Evolutionary conservation across 75 land plant genomes (phyloP).

Genomic region (Sequoiadendron giganteum): DNA sequence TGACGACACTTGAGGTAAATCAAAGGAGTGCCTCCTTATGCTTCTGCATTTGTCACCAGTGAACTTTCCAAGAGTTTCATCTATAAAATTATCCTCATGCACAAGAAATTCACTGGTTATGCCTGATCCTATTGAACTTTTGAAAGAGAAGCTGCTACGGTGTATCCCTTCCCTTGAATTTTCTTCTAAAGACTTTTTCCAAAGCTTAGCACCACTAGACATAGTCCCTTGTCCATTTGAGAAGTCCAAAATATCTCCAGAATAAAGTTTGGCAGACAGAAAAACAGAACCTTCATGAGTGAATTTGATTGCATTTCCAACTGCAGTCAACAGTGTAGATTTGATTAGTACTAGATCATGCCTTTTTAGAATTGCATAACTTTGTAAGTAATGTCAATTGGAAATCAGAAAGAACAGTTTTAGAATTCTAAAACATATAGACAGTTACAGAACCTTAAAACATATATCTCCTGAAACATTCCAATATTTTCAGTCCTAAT

Average conservation of each 20-base stretch:
- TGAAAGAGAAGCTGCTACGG: not conserved
- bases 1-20: slow-evolving; percentile 10
- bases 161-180: not conserved
- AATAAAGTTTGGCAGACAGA: slow-evolving; percentile 30
- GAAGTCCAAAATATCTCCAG: slow-evolving; percentile 19
- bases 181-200: slow-evolving; percentile 2
- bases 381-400: not conserved
- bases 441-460: not conserved
- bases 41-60: slow-evolving; percentile 1
- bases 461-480: not conserved
- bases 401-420: not conserved
- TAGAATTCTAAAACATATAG: not conserved
- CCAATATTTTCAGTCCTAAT: not conserved
- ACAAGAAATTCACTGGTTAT: not conserved
- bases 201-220: not conserved
- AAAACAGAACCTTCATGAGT: slow-evolving; percentile 42
- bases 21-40: not conserved
- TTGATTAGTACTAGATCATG: slow-evolving; percentile 4
- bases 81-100: not conserved
- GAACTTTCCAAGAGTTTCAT: slow-evolving; percentile 3
- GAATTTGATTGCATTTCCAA: slow-evolving; percentile 55
- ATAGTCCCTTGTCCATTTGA: slow-evolving; percentile 8
- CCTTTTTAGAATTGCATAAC: not conserved
- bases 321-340: slow-evolving; percentile 22
- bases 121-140: not conserved